These are phyloP conservation scores for Pittosporum tobira DNA, from an alignment of 129 eudicot genomes.

Conservation along the genomic window DNA sequence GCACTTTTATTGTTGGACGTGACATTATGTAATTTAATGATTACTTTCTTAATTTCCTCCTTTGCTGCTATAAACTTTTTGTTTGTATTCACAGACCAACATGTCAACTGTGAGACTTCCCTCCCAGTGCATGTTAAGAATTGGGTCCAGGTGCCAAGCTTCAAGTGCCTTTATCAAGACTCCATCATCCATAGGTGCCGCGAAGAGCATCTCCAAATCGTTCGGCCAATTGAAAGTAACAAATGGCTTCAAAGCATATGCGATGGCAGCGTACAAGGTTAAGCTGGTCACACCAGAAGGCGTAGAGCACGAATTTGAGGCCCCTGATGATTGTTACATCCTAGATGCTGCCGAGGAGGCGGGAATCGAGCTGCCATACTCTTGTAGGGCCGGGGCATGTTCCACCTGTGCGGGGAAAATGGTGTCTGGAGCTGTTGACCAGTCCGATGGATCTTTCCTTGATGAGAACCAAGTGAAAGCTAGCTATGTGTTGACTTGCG, in stretches of 20 bases:
- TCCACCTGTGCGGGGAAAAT: constrained; percentile 60
- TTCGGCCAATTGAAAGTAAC: constrained; percentile 36
- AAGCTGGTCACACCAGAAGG: constrained; percentile 43
- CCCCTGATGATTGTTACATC: constrained; percentile 47
- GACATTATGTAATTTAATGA: too few relatives aligned
- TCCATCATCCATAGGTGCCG: constrained; percentile 26
- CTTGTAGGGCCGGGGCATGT: constrained; percentile 74
- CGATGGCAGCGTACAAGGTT: constrained; percentile 47
- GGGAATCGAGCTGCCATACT: constrained; percentile 53
- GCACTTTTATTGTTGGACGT: too few relatives aligned
- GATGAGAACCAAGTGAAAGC: constrained; percentile 35
- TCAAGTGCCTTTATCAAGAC: constrained; percentile 16
- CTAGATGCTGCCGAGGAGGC: constrained; percentile 55
- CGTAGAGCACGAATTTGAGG: constrained; percentile 45
- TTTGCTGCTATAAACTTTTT: background rate
- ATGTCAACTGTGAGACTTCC: constrained; percentile 13
- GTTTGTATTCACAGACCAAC: background rate
- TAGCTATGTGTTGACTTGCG: constrained; percentile 48
- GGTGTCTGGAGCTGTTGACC: constrained; percentile 39
- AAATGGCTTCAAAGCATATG: constrained; percentile 18
- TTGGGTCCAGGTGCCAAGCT: background rate
- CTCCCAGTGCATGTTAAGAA: constrained; percentile 9
- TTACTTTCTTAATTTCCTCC: background rate
- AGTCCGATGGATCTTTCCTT: constrained; percentile 54
- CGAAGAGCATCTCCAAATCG: constrained; percentile 24